Base-by-base conservation (phyloP, 2,329 filamentous ascomycete genomes). In the Neocatenulostroma microsporum region DNA sequence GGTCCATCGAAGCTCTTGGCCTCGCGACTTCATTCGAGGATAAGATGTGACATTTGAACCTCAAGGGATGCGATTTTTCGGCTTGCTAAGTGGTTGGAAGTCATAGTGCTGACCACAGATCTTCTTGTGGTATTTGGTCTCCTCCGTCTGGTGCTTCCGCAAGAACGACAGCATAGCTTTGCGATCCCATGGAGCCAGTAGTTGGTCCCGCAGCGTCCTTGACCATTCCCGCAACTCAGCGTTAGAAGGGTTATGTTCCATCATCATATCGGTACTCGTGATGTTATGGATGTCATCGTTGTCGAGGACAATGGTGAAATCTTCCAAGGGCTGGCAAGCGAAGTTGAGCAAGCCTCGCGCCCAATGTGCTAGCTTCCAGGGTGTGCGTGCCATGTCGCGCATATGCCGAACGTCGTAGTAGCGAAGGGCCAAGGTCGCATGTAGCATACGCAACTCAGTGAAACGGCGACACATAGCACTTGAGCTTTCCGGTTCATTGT, bases 401-500 rank as follows among this genome's bases (percentile, higher is more conserved):
- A 28, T n/a, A 15, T 28, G 26, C n/a, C 26, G 26, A n/a, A 28
- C 30, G 30, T 28, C 17, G 13, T 21, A 36, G 39, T n/a, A n/a
- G n/a, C n/a, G n/a, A n/a, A n/a, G n/a, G n/a, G n/a, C n/a, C n/a
- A n/a, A n/a, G n/a, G n/a, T n/a, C n/a, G n/a, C n/a, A n/a, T n/a
- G n/a, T n/a, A n/a, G n/a, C n/a, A n/a, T n/a, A n/a, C n/a, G n/a
- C n/a, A n/a, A n/a, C n/a, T n/a, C n/a, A n/a, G n/a, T n/a, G n/a
- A n/a, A n/a, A n/a, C n/a, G n/a, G n/a, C n/a, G n/a, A n/a, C n/a
- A n/a, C n/a, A n/a, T n/a, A n/a, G n/a, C n/a, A n/a, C n/a, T n/a
- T n/a, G n/a, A n/a, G n/a, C n/a, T n/a, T n/a, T n/a, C n/a, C n/a
- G n/a, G n/a, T n/a, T n/a, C n/a, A n/a, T n/a, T n/a, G n/a, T n/a